Conservation (phyloP, 768 basidiomycete genomes). For the Pleurotus citrinopileatus region DNA sequence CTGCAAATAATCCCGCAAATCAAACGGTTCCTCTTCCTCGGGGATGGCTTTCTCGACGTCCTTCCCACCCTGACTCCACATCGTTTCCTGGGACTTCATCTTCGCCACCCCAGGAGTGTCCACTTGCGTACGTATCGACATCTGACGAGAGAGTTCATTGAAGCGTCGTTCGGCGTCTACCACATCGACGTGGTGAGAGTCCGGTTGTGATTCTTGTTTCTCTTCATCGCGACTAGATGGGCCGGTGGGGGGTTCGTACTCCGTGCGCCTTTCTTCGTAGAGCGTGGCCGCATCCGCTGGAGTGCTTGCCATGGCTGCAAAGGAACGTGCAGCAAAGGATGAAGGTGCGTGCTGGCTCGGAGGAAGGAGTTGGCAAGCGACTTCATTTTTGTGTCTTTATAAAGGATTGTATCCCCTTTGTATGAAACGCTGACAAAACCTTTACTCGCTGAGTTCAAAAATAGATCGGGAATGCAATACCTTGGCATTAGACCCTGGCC, state of each 20-base stretch:
- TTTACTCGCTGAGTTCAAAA: conserved; percentile 7
- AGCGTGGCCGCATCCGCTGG: conserved; percentile 28
- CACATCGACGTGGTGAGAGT: conserved; percentile 43
- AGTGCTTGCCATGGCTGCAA: conserved; percentile 10
- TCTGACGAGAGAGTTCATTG: conserved; percentile 48
- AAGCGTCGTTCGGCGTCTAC: conserved; percentile 49
- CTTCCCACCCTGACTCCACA: conserved; percentile 27
- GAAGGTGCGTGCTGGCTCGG: conserved; percentile 1
- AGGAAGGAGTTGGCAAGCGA: conserved; percentile 1
- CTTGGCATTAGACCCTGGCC: background rate
- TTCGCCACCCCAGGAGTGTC: background rate
- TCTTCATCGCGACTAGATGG: background rate
- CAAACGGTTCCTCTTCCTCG: conserved; percentile 39
- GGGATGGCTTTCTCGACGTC: conserved; percentile 37
- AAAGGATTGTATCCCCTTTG: background rate
- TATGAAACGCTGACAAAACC: conserved; percentile 7
- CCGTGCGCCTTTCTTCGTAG: conserved; percentile 19
- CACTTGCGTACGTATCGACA: conserved; percentile 27
- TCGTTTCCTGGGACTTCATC: conserved; percentile 9
- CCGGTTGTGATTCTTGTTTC: conserved; percentile 11
- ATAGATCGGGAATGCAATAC: conserved; percentile 1
- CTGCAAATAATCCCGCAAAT: conserved; percentile 66
- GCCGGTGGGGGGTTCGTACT: background rate
- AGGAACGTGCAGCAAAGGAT: background rate
- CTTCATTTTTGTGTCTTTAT: conserved; percentile 1